Percentiles rank a stretch among this genome's conserved stretches.
Conservation (phyloP, 306 rosid genomes). For the Trifolium pratense region DNA sequence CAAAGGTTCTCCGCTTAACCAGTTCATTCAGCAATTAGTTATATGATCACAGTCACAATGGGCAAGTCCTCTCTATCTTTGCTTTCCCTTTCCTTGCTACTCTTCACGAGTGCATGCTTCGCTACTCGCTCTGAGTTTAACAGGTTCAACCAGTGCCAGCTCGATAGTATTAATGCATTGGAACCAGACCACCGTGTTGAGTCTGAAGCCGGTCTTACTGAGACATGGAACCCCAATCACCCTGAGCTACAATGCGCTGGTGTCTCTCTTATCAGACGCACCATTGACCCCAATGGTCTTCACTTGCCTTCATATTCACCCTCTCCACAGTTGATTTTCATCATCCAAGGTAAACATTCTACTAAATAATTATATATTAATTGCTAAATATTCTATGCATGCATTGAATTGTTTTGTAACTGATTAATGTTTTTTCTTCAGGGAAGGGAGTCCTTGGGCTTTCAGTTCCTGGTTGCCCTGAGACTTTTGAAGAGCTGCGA, state of each 20-base stretch:
- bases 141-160: too few relatives aligned
- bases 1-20: neutral
- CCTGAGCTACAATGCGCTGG: conserved; percentile 42
- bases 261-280: conserved; percentile 39
- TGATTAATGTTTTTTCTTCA: neutral
- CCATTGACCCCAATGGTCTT: conserved; percentile 34
- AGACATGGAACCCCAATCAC: conserved; percentile 43
- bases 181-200: conserved; percentile 44
- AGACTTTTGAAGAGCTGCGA: conserved; percentile 28
- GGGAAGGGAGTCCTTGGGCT: conserved; percentile 41
- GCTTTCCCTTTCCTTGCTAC: conserved; percentile 12
- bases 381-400: neutral
- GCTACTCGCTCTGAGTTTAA: conserved; percentile 22
- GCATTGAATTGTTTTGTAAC: neutral
- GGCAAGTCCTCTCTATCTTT: neutral
- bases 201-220: conserved; percentile 39
- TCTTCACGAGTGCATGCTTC: conserved; percentile 40
- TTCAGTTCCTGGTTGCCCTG: conserved; percentile 36
- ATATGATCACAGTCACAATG: neutral
- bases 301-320: conserved; percentile 45
- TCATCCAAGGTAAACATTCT: conserved; percentile 31
- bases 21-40: neutral
- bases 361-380: neutral
- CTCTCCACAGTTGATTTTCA: conserved; percentile 21
- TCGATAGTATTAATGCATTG: conserved; percentile 29